These are phyloP conservation scores for Cucumis hystrix DNA, from an alignment of 306 rosid genomes.

Conservation along the genomic window DNA sequence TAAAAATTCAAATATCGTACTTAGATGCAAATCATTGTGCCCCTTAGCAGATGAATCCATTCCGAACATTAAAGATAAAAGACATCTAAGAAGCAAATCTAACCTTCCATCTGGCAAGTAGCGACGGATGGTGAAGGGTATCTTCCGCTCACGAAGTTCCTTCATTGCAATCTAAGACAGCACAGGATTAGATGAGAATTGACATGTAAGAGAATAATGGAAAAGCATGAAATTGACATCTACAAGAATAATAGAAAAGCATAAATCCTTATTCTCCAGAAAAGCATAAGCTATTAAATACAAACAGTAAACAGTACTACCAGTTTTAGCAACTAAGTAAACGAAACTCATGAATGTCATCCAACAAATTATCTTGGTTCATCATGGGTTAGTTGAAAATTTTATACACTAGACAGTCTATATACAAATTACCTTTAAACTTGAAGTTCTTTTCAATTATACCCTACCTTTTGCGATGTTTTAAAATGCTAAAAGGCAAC, in stretches of 20 bases:
- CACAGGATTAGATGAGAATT: neutral
- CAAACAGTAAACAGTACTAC: too few species aligned
- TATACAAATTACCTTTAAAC: neutral
- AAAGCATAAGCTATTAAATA: neutral
- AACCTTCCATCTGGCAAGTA: conserved; percentile 98
- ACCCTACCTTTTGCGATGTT: neutral
- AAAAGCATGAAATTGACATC: neutral
- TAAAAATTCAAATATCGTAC: too few species aligned
- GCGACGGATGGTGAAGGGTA: conserved; percentile 93
- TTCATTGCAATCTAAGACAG: conserved; percentile 72
- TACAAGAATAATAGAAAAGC: neutral
- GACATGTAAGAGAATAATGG: neutral
- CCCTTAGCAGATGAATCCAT: neutral
- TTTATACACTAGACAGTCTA: neutral
- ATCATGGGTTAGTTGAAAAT: too few species aligned
- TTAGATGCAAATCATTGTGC: too few species aligned
- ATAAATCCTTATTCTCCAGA: neutral
- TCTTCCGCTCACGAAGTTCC: conserved; percentile 86
- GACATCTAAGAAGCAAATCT: neutral
- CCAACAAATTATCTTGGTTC: too few species aligned
- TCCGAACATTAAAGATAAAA: neutral
- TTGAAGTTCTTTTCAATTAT: neutral
- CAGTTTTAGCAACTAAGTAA: too few species aligned
- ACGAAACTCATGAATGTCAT: neutral
- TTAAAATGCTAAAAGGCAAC: neutral